These are phyloP conservation scores for Xylaria bambusicola DNA, from an alignment of 495 filamentous ascomycete species.

Conservation along the genomic window DNA sequence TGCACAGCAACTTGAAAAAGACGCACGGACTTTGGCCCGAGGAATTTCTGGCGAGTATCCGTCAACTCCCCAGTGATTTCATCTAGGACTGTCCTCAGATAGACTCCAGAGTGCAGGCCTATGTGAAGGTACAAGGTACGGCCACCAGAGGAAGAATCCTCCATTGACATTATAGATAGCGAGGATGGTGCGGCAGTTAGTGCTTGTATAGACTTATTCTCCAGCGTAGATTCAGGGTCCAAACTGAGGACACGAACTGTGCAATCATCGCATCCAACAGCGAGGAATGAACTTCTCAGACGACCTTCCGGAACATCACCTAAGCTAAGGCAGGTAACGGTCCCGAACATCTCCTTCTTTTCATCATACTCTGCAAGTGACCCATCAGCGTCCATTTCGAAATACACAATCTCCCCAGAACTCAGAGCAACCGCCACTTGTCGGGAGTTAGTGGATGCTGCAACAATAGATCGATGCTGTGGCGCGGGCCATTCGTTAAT, in stretches of 20 bases:
- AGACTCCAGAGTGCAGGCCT: slow-evolving; percentile 91
- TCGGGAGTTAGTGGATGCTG: slow-evolving; percentile 89
- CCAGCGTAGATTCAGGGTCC: slow-evolving; percentile 84
- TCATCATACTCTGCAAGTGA: slow-evolving; percentile 92
- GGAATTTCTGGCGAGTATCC: slow-evolving; percentile 89
- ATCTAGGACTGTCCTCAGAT: slow-evolving; percentile 89
- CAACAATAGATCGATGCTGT: slow-evolving; percentile 90
- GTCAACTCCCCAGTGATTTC: slow-evolving; percentile 92
- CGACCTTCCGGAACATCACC: slow-evolving; percentile 92
- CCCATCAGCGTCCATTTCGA: slow-evolving; percentile 92
- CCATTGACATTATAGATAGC: slow-evolving; percentile 91
- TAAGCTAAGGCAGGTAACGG: slow-evolving; percentile 87
- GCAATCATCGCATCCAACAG: slow-evolving; percentile 95
- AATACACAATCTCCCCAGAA: slow-evolving; percentile 95
- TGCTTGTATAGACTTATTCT: slow-evolving; percentile 91
- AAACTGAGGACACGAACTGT: slow-evolving; percentile 90
- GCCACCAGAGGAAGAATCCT: slow-evolving; percentile 72
- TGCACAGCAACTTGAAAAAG: slow-evolving; percentile 85
- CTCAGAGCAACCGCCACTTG: slow-evolving; percentile 93
- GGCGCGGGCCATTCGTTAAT: slow-evolving; percentile 95
- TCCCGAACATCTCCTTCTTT: slow-evolving; percentile 93
- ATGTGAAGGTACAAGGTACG: slow-evolving; percentile 91
- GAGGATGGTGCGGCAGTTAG: slow-evolving; percentile 86
- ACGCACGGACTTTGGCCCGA: slow-evolving; percentile 84
- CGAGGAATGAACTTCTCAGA: slow-evolving; percentile 81